These are phyloP conservation scores for Venturia pyrina DNA, from an alignment of 2,329 filamentous ascomycete genomes.

Conservation along the genomic window DNA sequence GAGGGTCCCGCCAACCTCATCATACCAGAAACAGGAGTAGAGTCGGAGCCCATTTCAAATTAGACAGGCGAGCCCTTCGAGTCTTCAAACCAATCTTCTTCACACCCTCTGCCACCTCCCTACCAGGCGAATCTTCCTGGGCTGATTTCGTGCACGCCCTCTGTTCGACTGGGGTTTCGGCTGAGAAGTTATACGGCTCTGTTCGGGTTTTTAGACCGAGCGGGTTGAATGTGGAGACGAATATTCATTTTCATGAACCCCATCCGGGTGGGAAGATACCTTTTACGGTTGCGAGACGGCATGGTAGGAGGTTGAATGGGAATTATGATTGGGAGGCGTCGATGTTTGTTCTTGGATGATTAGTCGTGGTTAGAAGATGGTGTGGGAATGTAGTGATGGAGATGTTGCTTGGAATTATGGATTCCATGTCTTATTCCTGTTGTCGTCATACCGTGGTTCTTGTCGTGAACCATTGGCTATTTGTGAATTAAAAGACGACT, in stretches of 20 bases:
- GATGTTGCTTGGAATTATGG: too few species aligned
- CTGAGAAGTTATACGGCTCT: constrained; percentile 50
- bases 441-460: too few species aligned
- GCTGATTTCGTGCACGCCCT: constrained; percentile 45
- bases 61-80: constrained; percentile 30
- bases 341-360: constrained; percentile 32
- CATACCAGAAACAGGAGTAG: too few species aligned
- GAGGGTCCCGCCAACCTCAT: too few species aligned
- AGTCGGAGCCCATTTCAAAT: too few species aligned
- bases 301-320: constrained; percentile 37
- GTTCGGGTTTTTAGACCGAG: constrained; percentile 49
- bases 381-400: too few species aligned
- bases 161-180: constrained; percentile 38
- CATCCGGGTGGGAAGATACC: constrained; percentile 45
- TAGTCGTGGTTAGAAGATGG: too few species aligned
- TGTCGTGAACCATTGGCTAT: too few species aligned
- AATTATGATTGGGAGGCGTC: constrained; percentile 41
- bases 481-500: too few species aligned
- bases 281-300: constrained; percentile 34
- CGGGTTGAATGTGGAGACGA: constrained; percentile 31
- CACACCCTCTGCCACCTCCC: constrained; percentile 23
- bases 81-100: constrained; percentile 36
- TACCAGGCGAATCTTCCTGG: constrained; percentile 43
- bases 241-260: constrained; percentile 53
- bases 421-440: too few species aligned